These are phyloP conservation scores for Ustilago lituana DNA, from an alignment of 1,284 basidiomycete genomes.

Conservation along the genomic window DNA sequence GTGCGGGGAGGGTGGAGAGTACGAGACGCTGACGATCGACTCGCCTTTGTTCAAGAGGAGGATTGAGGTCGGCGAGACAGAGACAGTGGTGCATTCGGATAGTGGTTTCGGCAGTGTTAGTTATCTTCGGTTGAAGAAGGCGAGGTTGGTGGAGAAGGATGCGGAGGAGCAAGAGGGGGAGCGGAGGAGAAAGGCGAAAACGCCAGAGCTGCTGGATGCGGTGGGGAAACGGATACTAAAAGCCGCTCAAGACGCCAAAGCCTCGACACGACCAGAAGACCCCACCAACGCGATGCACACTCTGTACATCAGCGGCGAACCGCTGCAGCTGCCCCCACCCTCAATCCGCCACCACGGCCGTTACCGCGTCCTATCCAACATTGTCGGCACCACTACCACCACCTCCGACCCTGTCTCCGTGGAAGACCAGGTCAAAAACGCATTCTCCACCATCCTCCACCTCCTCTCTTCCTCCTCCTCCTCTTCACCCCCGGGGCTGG, in stretches of 20 bases:
- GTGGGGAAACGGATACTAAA: conserved; percentile 31
- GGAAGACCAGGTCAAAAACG: conserved; percentile 26
- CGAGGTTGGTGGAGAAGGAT: conserved; percentile 49
- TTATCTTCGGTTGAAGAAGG: conserved; percentile 55
- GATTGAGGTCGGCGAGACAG: conserved; percentile 72
- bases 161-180: not conserved
- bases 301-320: too few relatives aligned
- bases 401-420: not conserved
- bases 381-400: conserved; percentile 12
- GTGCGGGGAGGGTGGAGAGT: conserved; percentile 98
- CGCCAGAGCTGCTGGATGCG: conserved; percentile 34
- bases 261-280: too few relatives aligned
- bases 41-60: conserved; percentile 85
- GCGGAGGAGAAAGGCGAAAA: not conserved
- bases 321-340: conserved; percentile 8
- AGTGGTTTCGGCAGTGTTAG: conserved; percentile 59
- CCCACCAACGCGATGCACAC: too few relatives aligned
- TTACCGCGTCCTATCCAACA: conserved; percentile 31
- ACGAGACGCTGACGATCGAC: conserved; percentile 91
- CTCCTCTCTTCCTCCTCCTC: conserved; percentile 5
- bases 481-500: not conserved
- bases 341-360: conserved; percentile 22
- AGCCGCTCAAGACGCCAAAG: conserved; percentile 12
- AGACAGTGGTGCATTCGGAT: conserved; percentile 61
- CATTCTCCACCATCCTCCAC: conserved; percentile 13